A percentile compares a stretch with the other conserved stretches of the same genome.
phyloP scores from a whole-genome alignment of 169 alveolate species.

The Plasmodium gaboni region DNA sequence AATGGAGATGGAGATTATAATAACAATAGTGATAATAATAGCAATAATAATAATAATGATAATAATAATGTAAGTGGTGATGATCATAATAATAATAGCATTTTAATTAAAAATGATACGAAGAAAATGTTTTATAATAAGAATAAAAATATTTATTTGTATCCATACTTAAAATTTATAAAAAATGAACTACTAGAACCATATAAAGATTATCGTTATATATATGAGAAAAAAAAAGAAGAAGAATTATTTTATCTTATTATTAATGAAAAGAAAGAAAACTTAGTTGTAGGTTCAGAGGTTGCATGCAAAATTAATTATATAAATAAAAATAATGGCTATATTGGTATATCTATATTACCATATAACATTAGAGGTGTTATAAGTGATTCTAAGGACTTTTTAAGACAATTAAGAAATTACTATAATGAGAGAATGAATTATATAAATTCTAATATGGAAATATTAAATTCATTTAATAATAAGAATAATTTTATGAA shows the following conservation, averaged over 20 bases:
- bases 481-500: constrained; percentile 20
- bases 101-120: too few relatives aligned
- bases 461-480: background rate
- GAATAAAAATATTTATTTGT: constrained; percentile 78
- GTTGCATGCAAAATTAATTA: constrained; percentile 81
- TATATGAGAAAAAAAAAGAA: constrained; percentile 64
- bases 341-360: constrained; percentile 71
- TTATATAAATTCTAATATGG: constrained; percentile 41
- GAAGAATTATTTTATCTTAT: constrained; percentile 83
- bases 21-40: too few relatives aligned
- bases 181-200: constrained; percentile 83
- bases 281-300: constrained; percentile 80
- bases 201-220: constrained; percentile 80
- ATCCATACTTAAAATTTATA: constrained; percentile 82
- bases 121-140: too few relatives aligned
- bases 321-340: constrained; percentile 36
- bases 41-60: too few relatives aligned
- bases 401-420: constrained; percentile 76
- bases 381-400: constrained; percentile 79
- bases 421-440: constrained; percentile 74
- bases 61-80: too few relatives aligned
- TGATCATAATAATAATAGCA: too few relatives aligned
- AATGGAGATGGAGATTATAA: too few relatives aligned
- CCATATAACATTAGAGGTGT: constrained; percentile 82
- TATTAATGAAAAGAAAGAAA: constrained; percentile 76